Evolutionary conservation across 345 rosid genomes (phyloP).

Genomic region (Theobroma cacao): DNA sequence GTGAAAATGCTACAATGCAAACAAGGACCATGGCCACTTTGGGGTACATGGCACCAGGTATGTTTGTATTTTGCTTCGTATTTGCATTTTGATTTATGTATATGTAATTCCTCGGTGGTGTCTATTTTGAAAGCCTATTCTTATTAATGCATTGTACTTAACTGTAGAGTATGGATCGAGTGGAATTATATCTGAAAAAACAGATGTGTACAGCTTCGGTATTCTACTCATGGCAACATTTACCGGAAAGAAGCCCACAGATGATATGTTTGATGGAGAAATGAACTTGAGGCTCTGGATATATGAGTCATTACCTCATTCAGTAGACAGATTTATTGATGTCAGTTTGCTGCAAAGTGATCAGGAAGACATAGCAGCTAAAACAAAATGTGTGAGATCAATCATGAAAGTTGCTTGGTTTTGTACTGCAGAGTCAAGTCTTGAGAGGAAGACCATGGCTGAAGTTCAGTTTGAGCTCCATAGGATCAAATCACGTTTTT

Average conservation of each 20-base stretch:
- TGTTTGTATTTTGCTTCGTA: background rate
- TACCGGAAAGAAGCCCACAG: slow-evolving; percentile 1
- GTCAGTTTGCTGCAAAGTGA: background rate
- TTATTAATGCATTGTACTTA: background rate
- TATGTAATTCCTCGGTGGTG: background rate
- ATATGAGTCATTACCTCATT: background rate
- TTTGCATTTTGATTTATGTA: background rate
- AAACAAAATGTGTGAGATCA: background rate
- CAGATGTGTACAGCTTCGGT: slow-evolving; percentile 8
- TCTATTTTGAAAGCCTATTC: background rate
- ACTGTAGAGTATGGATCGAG: background rate
- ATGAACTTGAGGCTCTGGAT: slow-evolving; percentile 5
- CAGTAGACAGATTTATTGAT: background rate
- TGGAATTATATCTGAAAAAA: slow-evolving; percentile 8
- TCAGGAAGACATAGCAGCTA: background rate
- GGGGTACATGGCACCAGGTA: slow-evolving; percentile 23
- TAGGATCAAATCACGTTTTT: background rate
- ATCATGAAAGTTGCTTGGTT: slow-evolving; percentile 3
- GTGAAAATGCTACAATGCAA: background rate
- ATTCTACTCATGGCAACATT: slow-evolving; percentile 9
- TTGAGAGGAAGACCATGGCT: background rate
- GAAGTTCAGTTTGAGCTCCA: background rate
- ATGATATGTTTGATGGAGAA: background rate
- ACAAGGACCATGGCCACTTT: slow-evolving; percentile 11
- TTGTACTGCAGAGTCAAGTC: slow-evolving; percentile 6